phyloP scores from a whole-genome alignment of 805 yeast species.

The Cyberlindnera mycetangii region DNA sequence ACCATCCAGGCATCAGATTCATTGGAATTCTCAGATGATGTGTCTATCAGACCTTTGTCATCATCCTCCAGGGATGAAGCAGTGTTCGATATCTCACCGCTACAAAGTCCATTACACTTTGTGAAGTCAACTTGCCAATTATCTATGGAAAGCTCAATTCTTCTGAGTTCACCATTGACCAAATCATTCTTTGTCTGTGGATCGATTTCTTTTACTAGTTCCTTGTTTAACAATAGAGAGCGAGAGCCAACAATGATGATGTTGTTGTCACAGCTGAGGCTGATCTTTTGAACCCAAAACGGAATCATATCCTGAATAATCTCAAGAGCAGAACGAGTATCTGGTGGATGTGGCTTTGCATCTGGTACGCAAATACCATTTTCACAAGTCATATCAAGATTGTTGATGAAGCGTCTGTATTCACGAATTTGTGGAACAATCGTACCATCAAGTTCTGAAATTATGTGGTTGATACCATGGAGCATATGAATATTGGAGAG shows the following conservation, averaged over 20 bases:
- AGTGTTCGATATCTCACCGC: conserved; percentile 6
- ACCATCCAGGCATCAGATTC: conserved; percentile 15
- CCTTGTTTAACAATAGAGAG: conserved; percentile 41
- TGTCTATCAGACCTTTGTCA: conserved; percentile 27
- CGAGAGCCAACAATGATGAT: conserved; percentile 37
- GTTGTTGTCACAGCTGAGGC: conserved; percentile 17
- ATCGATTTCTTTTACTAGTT: conserved; percentile 31
- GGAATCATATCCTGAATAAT: conserved; percentile 24
- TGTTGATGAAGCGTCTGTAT: conserved; percentile 12
- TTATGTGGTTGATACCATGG: conserved; percentile 29
- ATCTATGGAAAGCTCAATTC: conserved; percentile 29
- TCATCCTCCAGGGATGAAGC: conserved; percentile 34
- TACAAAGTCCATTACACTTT: not conserved
- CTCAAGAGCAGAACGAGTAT: conserved; percentile 8
- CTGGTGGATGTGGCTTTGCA: conserved; percentile 1
- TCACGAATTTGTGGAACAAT: conserved; percentile 14
- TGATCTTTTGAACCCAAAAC: conserved; percentile 18
- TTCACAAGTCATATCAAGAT: not conserved
- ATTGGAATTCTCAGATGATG: conserved; percentile 17
- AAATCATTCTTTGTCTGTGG: conserved; percentile 37
- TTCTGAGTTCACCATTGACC: conserved; percentile 38
- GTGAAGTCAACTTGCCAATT: conserved; percentile 8
- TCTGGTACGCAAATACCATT: not conserved
- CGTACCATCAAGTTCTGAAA: conserved; percentile 21
- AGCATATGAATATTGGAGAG: conserved; percentile 29